phyloP scores from a whole-genome alignment of 306 rosid species.

The Elaeagnus macrophylla region DNA sequence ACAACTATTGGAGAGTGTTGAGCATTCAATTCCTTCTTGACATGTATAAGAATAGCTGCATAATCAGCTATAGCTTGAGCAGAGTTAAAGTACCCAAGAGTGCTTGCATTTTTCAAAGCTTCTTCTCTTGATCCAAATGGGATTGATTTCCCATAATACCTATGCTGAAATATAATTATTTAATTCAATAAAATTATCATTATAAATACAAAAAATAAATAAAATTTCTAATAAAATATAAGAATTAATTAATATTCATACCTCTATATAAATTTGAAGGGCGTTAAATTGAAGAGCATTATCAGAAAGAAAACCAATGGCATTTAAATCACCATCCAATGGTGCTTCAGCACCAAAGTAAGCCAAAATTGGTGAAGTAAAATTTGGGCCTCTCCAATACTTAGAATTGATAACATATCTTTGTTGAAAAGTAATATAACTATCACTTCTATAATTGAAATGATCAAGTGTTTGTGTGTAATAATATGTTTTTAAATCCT shows the following conservation, averaged over 20 bases:
- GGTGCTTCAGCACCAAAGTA: conserved; percentile 55
- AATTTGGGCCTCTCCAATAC: conserved; percentile 61
- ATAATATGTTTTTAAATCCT: conserved; percentile 35
- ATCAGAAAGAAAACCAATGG: conserved; percentile 47
- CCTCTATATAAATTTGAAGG: conserved; percentile 61
- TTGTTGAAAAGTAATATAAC: conserved; percentile 51
- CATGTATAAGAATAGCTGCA: conserved; percentile 40
- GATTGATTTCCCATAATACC: conserved; percentile 64
- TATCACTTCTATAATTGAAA: conserved; percentile 55
- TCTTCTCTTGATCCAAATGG: conserved; percentile 62
- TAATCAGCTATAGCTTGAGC: conserved; percentile 78
- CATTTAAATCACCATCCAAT: conserved; percentile 19
- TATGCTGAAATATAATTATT: conserved; percentile 31
- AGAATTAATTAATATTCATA: conserved; percentile 3
- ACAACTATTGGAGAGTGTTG: conserved; percentile 53
- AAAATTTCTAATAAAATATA: background rate
- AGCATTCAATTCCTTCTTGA: conserved; percentile 36
- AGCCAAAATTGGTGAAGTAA: conserved; percentile 52
- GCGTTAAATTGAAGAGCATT: conserved; percentile 55
- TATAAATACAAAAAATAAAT: background rate
- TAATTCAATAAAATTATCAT: background rate
- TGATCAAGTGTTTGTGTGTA: conserved; percentile 59
- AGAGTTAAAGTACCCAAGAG: conserved; percentile 63
- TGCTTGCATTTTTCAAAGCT: conserved; percentile 48
- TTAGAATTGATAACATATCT: conserved; percentile 51